phyloP scores from a whole-genome alignment of 352 stramenopile genomes.

The Globisporangium uncinulatum region DNA sequence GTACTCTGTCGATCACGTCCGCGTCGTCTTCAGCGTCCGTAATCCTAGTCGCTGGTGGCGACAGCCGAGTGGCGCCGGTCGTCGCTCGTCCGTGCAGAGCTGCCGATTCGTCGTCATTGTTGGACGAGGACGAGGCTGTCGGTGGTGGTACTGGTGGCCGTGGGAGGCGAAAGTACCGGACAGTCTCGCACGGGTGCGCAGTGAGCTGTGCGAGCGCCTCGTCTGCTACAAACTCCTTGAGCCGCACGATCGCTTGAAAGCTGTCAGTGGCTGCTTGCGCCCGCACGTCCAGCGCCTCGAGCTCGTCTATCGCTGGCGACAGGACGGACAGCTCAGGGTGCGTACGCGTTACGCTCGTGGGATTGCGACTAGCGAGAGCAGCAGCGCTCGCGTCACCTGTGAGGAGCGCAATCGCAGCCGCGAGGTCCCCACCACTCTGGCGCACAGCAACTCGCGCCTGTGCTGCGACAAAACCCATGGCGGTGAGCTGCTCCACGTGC shows the following conservation, averaged over 20 bases:
- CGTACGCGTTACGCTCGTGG: constrained; percentile 4
- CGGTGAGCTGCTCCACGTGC: constrained; percentile 31
- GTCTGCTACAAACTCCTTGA: constrained; percentile 40
- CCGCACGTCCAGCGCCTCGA: constrained; percentile 16
- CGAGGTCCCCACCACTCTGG: constrained; percentile 25
- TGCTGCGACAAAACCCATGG: constrained; percentile 47
- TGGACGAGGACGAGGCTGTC: not conserved
- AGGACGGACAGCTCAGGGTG: constrained; percentile 13
- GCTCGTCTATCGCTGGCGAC: constrained; percentile 18
- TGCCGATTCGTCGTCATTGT: too few species aligned
- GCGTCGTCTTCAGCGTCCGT: not conserved
- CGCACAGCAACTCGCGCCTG: constrained; percentile 25
- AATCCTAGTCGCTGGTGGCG: not conserved
- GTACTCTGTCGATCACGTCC: constrained; percentile 1
- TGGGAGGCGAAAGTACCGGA: constrained; percentile 25
- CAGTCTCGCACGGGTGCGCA: constrained; percentile 32
- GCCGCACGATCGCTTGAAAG: constrained; percentile 42
- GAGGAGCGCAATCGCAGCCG: constrained; percentile 32
- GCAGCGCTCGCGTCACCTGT: constrained; percentile 20
- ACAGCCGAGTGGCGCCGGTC: not conserved
- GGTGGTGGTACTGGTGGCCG: not conserved
- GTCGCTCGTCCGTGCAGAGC: too few species aligned
- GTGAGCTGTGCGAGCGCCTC: constrained; percentile 34
- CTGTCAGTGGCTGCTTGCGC: constrained; percentile 18
- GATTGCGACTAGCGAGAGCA: constrained; percentile 4